Conservation (phyloP, 2,329 filamentous ascomycete species). For the Sclerotinia subarctica region DNA sequence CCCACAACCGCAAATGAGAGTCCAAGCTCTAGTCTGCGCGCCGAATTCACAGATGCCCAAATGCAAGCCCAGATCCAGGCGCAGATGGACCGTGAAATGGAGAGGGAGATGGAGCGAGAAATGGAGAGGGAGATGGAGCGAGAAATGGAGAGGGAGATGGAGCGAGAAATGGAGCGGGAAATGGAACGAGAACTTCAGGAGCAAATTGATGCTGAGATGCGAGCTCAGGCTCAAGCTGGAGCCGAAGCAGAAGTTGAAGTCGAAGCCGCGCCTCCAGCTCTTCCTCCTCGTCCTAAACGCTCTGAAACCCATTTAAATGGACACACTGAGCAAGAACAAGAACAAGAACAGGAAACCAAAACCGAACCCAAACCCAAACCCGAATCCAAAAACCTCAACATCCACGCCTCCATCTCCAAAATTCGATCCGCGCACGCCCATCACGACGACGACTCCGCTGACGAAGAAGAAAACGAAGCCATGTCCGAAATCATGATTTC, state of each 20-base stretch:
- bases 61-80: slow-evolving; percentile 1
- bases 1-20: background rate
- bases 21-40: background rate
- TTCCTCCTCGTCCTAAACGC: background rate
- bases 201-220: slow-evolving; percentile 1
- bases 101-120: background rate
- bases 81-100: slow-evolving; percentile 5
- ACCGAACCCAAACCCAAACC: background rate
- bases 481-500: slow-evolving; percentile 4
- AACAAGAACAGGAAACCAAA: background rate
- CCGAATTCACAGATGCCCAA: slow-evolving; percentile 6
- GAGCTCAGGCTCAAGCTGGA: background rate
- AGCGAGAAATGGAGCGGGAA: background rate
- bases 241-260: background rate
- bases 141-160: background rate
- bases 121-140: slow-evolving; percentile 14
- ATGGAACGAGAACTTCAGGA: background rate
- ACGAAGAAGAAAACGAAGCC: background rate
- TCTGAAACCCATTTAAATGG: background rate
- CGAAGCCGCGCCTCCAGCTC: background rate
- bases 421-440: background rate
- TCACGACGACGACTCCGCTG: background rate
- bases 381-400: background rate
- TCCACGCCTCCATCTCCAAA: background rate
- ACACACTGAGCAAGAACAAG: too few species aligned